phyloP scores from a whole-genome alignment of 192 early-diverging fungal species.

The Mortierella alpina region DNA sequence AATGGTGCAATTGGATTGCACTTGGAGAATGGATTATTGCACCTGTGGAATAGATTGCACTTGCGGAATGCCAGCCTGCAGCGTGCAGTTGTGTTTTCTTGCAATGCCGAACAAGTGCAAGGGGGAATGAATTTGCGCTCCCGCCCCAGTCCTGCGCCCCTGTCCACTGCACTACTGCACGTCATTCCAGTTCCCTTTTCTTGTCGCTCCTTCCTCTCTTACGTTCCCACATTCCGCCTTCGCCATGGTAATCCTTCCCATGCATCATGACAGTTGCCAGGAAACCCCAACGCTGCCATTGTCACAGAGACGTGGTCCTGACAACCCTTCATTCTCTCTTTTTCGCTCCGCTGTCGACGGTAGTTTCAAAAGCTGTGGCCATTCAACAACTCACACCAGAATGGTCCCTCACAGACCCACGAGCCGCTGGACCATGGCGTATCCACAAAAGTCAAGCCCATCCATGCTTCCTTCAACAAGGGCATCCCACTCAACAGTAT shows the following conservation, averaged over 20 bases:
- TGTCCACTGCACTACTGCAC: too few species aligned
- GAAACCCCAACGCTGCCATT: not conserved
- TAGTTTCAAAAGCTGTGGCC: slow-evolving; percentile 53
- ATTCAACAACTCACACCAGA: slow-evolving; percentile 29
- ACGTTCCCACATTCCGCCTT: not conserved
- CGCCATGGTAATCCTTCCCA: slow-evolving; percentile 16
- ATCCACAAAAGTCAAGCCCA: slow-evolving; percentile 43
- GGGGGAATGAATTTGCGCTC: too few species aligned
- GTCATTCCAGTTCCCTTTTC: not conserved
- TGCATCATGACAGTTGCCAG: not conserved
- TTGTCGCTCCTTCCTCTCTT: not conserved
- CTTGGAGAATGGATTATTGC: too few species aligned
- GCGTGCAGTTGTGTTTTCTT: too few species aligned
- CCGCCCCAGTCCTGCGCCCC: too few species aligned
- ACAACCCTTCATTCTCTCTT: not conserved
- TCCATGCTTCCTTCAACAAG: slow-evolving; percentile 51
- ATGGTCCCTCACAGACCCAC: not conserved
- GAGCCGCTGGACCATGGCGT: slow-evolving; percentile 45
- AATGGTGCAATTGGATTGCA: too few species aligned
- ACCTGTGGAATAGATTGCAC: too few species aligned
- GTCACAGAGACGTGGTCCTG: not conserved
- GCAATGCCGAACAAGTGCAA: too few species aligned
- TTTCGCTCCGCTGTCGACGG: not conserved
- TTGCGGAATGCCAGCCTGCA: too few species aligned
- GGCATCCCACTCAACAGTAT: slow-evolving; percentile 49